Percentiles rank a stretch among this genome's conserved stretches.
Evolutionary conservation across 495 filamentous ascomycete species (phyloP).

Genomic region (Penicillium cinerascens): DNA sequence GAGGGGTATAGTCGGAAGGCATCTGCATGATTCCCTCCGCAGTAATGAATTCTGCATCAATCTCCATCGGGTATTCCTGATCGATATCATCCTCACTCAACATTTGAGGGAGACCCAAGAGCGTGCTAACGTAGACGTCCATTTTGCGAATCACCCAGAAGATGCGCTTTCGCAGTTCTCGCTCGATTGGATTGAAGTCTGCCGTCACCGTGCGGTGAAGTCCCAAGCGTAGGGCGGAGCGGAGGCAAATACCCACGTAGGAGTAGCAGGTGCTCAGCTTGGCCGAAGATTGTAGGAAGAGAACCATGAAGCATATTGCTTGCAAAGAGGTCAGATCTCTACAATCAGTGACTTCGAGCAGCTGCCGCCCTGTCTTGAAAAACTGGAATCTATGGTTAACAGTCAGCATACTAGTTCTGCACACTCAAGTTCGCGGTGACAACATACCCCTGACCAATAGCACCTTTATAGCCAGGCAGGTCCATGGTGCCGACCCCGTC

Average conservation of each 20-base stretch:
- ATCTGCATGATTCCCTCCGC: slow-evolving; percentile 67
- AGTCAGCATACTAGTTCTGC: not conserved
- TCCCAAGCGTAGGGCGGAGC: slow-evolving; percentile 81
- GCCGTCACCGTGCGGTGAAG: slow-evolving; percentile 75
- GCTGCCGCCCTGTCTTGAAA: slow-evolving; percentile 72
- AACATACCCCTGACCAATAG: slow-evolving; percentile 75
- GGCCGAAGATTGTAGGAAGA: slow-evolving; percentile 88
- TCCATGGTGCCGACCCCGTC: slow-evolving; percentile 46
- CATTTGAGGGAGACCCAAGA: slow-evolving; percentile 81
- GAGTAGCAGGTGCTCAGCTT: slow-evolving; percentile 92
- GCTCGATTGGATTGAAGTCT: slow-evolving; percentile 79
- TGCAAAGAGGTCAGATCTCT: slow-evolving; percentile 83
- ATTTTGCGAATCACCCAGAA: slow-evolving; percentile 92
- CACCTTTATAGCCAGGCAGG: slow-evolving; percentile 60
- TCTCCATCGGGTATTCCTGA: slow-evolving; percentile 75
- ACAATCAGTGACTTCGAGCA: slow-evolving; percentile 89
- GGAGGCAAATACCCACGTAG: slow-evolving; percentile 84
- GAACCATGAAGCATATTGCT: slow-evolving; percentile 84
- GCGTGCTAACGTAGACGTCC: slow-evolving; percentile 88
- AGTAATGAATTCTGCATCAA: slow-evolving; percentile 93
- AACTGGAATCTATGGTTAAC: slow-evolving; percentile 67
- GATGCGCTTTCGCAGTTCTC: slow-evolving; percentile 75
- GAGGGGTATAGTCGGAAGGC: slow-evolving; percentile 68
- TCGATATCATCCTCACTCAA: slow-evolving; percentile 88
- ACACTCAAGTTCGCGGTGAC: not conserved